Conservation (phyloP, 2,329 filamentous ascomycete genomes). For the Xylariales sp. region DNA sequence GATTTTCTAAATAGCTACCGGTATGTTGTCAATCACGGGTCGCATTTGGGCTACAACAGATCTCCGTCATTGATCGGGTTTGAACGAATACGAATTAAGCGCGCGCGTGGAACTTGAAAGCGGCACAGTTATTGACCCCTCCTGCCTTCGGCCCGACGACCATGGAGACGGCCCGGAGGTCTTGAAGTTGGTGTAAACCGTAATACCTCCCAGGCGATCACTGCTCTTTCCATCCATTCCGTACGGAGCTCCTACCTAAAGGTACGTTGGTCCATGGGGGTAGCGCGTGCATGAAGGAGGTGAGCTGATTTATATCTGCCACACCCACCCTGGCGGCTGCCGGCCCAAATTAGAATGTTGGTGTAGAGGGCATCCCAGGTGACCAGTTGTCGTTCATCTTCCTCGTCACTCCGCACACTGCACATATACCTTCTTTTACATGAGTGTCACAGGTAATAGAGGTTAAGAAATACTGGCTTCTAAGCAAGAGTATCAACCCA, state of each 20-base stretch:
- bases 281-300: neutral
- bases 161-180: neutral
- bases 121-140: neutral
- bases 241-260: neutral
- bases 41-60: neutral
- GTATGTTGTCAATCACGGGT: neutral
- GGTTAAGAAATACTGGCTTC: too few relatives aligned
- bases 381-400: too few relatives aligned
- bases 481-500: too few relatives aligned
- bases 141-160: neutral
- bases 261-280: neutral
- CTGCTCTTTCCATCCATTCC: neutral
- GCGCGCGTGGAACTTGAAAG: neutral
- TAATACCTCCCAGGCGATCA: neutral
- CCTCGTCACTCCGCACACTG: too few relatives aligned
- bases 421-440: too few relatives aligned
- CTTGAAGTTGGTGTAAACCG: neutral
- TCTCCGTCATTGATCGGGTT: neutral
- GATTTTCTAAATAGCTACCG: neutral
- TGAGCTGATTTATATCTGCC: neutral
- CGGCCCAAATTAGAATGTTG: too few relatives aligned
- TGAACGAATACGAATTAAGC: neutral
- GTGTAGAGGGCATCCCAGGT: too few relatives aligned
- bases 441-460: too few relatives aligned
- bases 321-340: neutral